Evolutionary conservation across 2,329 filamentous ascomycete species (phyloP).

Genomic region (Talaromyces sp.): DNA sequence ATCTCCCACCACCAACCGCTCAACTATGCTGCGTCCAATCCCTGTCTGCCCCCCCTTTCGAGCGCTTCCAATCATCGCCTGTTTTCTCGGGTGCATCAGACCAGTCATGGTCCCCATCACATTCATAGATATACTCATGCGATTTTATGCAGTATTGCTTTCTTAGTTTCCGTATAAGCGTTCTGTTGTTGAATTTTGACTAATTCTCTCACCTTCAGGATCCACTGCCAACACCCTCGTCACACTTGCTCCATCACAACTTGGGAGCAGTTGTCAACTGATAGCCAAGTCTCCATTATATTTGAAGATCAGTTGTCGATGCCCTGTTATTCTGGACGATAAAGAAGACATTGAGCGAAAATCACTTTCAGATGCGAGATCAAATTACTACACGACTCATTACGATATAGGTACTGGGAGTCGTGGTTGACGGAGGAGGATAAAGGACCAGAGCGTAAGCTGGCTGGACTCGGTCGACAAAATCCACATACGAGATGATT

Average conservation of each 20-base stretch:
- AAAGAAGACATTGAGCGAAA: neutral
- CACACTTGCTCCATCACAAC: constrained; percentile 3
- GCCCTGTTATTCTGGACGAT: neutral
- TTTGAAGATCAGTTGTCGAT: neutral
- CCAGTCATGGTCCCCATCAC: constrained; percentile 9
- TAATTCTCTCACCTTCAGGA: constrained; percentile 12
- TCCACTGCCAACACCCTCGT: neutral
- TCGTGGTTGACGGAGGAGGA: constrained; percentile 5
- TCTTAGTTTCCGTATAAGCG: constrained; percentile 6
- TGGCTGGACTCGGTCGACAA: constrained; percentile 17
- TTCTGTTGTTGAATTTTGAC: constrained; percentile 4
- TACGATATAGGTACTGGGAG: constrained; percentile 4
- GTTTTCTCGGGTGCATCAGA: constrained; percentile 1
- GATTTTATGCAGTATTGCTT: neutral
- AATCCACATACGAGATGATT: constrained; percentile 37
- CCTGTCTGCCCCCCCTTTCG: constrained; percentile 4
- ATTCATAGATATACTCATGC: constrained; percentile 12
- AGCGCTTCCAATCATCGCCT: neutral
- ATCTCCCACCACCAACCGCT: neutral
- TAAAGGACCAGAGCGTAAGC: constrained; percentile 11
- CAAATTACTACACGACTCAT: constrained; percentile 3
- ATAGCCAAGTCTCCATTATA: neutral
- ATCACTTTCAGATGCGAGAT: constrained; percentile 11
- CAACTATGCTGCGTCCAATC: neutral
- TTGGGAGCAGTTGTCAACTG: neutral